Percentiles rank a stretch among this genome's conserved stretches.
These are phyloP conservation scores for Nannizziopsis barbatae DNA, from an alignment of 2,329 filamentous ascomycete genomes.

Conservation along the genomic window DNA sequence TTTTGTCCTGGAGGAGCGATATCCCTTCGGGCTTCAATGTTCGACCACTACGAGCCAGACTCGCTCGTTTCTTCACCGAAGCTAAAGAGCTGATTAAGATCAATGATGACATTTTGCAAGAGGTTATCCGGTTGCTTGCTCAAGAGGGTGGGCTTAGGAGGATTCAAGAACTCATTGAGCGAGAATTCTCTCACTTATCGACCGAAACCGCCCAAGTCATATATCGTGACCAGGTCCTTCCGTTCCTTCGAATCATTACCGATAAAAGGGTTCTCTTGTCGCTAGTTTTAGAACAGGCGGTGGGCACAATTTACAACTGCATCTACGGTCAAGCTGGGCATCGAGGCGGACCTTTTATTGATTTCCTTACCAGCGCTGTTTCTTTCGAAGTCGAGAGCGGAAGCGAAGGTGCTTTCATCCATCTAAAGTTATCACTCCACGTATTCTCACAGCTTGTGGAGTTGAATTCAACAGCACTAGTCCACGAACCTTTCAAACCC, in stretches of 20 bases:
- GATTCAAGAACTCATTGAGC: slow-evolving; percentile 22
- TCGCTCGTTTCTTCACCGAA: slow-evolving; percentile 19
- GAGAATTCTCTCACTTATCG: slow-evolving; percentile 16
- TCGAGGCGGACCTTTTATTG: slow-evolving; percentile 29
- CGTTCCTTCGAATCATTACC: slow-evolving; percentile 34
- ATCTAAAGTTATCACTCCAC: slow-evolving; percentile 18
- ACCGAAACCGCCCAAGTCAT: slow-evolving; percentile 13
- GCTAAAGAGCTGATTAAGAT: slow-evolving; percentile 20
- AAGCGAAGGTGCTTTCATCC: background rate
- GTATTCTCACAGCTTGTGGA: slow-evolving; percentile 26
- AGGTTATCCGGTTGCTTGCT: slow-evolving; percentile 23
- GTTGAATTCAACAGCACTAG: slow-evolving; percentile 29
- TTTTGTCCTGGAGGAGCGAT: background rate
- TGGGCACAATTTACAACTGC: slow-evolving; percentile 37
- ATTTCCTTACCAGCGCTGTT: slow-evolving; percentile 14
- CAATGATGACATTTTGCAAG: slow-evolving; percentile 19
- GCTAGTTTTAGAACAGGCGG: slow-evolving; percentile 31
- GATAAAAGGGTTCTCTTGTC: slow-evolving; percentile 34
- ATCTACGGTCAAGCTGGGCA: slow-evolving; percentile 33
- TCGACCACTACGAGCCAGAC: slow-evolving; percentile 5
- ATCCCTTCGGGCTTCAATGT: background rate
- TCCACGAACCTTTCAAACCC: slow-evolving; percentile 19
- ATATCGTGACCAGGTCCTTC: slow-evolving; percentile 26
- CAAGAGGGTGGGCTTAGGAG: slow-evolving; percentile 22
- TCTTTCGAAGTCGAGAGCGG: background rate